Evolutionary conservation across 257 asterid genomes (phyloP), one percentile per base, ranked within the genome.

Genomic region (Solanum dulcamara): DNA sequence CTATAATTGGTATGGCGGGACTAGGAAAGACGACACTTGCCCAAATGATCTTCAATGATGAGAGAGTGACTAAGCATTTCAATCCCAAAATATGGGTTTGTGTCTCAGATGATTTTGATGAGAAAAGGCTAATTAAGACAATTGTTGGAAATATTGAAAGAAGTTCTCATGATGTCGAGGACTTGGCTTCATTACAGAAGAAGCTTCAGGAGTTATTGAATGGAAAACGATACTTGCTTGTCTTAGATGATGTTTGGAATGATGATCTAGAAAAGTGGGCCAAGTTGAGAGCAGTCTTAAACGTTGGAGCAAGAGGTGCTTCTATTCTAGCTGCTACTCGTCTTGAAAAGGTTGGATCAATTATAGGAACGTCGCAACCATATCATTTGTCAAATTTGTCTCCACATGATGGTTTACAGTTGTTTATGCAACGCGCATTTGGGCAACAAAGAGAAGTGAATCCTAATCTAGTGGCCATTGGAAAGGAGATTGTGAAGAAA

Each of bases 311-410:
- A 4, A 28, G 3, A 11, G 91, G 90, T 1, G 46, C 87, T 60
- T 83, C 85, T 0, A 50, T 91, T 50, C 42, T 91, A n/a, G 72
- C 85, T 18, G 85, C 92, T 84, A 88, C 90, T 18, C 89, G 90
- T 53, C 67, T 51, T 1, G 83, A 67, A 40, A 68, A 71, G 84
- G 89, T 86, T 30, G 92, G 87, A 42, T 68, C 81, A 38, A 59
- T 85, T 15, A 81, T 86, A 86, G 66, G 81, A 83, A 86, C 89
- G 12, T 77, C 85, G 51, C 88, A 72, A 28, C 3, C 86, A 24
- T 82, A 82, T 28, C 14, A 17, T 46, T 77, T 87, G 51, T 42
- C 24, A 18, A 79, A 42, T 33, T 59, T 88, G 24, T 74, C 86
- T 5, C 60, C 62, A 24, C 82, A 85, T 2, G 35, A 85, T 66